Base-by-base conservation (phyloP, 129 eudicot species). In the Heracleum sosnowskyi region DNA sequence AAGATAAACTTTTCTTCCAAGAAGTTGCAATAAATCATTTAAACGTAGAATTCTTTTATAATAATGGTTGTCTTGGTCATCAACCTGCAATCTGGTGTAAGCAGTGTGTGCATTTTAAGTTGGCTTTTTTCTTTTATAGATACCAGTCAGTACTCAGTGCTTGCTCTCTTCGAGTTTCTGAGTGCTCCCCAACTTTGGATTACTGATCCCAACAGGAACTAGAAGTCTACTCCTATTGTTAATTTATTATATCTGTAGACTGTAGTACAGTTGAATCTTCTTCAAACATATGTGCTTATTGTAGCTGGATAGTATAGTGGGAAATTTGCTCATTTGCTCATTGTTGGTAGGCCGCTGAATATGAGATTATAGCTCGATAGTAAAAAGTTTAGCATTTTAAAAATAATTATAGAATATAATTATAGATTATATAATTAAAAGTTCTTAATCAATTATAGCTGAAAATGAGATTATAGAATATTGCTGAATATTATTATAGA, bases 51-150 rank as follows among this genome's bases (percentile, higher is more conserved):
- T 18, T 39, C 51, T 40, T 40, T 40, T 40, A 20, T 73, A 88
- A 78, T 85, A 85, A 88, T 66, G 81, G 86, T 73, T 79, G 85
- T 85, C 78, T 82, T 64, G 64, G 62, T 77, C 31, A 37, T 77
- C 53, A 37, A n/a, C 53, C 17, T 72, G 35, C 76, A 22, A 40
- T 72, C 6, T 18, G n/a, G 74, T 69, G 74, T 70, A 37, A 7
- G 28, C 6, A 70, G 31, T 37, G 17, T 70, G 12, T 41, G 9
- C 53, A 73, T 73, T 40, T 73, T 73, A 22, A 73, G 17, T n/a
- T 37, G 11, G 74, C 0, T 44, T 11, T 22, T 40, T 1, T 7
- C 11, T 66, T 12, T 13, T 31, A 4, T 66, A 4, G 72, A 60
- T 60, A 26, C 16, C 29, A 60, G 68, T 60, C 68, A 60, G 66